phyloP scores from a whole-genome alignment of 768 basidiomycete species.

The Podaxis rugospora region DNA sequence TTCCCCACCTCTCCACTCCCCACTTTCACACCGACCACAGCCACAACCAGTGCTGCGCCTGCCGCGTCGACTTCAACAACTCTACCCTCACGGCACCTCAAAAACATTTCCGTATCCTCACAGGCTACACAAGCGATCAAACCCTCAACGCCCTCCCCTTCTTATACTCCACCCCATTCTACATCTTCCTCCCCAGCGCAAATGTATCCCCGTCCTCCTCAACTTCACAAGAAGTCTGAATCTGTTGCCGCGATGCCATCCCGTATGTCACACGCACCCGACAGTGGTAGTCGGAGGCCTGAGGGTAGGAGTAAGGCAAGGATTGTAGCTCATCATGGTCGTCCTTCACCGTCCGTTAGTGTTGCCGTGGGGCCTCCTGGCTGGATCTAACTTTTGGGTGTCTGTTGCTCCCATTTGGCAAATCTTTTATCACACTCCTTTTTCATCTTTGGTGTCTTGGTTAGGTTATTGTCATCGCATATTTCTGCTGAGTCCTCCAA shows the following conservation, averaged over 20 bases:
- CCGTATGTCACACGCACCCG: background rate
- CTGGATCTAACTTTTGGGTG: conserved; percentile 20
- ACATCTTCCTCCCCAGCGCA: background rate
- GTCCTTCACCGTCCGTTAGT: background rate
- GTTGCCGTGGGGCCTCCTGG: conserved; percentile 13
- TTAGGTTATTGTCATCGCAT: too few species aligned
- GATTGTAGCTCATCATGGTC: background rate
- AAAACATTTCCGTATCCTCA: background rate
- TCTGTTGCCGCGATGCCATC: background rate
- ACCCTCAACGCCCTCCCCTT: background rate
- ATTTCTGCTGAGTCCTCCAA: too few species aligned
- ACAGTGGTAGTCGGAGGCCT: background rate
- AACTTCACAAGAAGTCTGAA: conserved; percentile 5
- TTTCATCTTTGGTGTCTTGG: too few species aligned
- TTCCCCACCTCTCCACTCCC: background rate
- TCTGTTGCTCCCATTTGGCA: too few species aligned
- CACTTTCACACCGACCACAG: background rate
- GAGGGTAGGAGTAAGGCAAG: background rate
- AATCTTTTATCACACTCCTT: too few species aligned
- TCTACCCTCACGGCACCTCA: background rate
- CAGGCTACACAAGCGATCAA: background rate
- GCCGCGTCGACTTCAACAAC: background rate
- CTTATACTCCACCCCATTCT: conserved; percentile 2
- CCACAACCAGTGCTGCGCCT: background rate
- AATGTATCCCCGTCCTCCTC: conserved; percentile 1